Conservation (phyloP, 257 asterid species). For the Solanum sejunctum region DNA sequence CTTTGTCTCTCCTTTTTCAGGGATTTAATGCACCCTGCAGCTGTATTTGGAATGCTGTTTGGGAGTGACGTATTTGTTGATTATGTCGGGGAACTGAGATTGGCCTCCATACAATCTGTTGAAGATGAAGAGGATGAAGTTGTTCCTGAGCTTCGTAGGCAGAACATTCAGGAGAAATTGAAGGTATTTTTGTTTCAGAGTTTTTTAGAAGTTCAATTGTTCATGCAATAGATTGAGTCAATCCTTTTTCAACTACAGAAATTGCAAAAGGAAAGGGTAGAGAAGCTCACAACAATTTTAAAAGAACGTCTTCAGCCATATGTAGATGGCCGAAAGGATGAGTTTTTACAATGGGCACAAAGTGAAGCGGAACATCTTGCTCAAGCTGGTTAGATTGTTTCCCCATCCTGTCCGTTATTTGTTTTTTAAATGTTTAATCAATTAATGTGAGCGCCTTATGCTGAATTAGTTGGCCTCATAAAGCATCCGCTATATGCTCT, state of each 20-base stretch:
- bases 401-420: not conserved
- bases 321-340: slow-evolving; percentile 48
- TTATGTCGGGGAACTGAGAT: slow-evolving; percentile 61
- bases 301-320: slow-evolving; percentile 50
- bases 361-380: slow-evolving; percentile 58
- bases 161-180: slow-evolving; percentile 54
- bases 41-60: slow-evolving; percentile 75
- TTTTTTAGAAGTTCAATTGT: not conserved
- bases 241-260: slow-evolving; percentile 22
- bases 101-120: slow-evolving; percentile 52
- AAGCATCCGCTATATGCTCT: not conserved
- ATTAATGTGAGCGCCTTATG: not conserved
- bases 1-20: slow-evolving; percentile 14
- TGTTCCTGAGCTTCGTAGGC: slow-evolving; percentile 46
- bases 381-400: slow-evolving; percentile 40
- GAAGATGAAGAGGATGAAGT: slow-evolving; percentile 39
- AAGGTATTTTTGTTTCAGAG: slow-evolving; percentile 26
- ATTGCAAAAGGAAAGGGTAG: slow-evolving; percentile 70
- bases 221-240: not conserved
- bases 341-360: slow-evolving; percentile 50
- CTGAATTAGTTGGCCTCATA: not conserved
- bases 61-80: slow-evolving; percentile 67
- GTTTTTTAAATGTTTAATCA: not conserved
- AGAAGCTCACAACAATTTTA: slow-evolving; percentile 39
- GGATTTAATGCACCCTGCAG: slow-evolving; percentile 71